A percentile compares a stretch with the other conserved stretches of the same genome.
phyloP scores from a whole-genome alignment of 352 stramenopile species.

The Phytophthora pini region DNA sequence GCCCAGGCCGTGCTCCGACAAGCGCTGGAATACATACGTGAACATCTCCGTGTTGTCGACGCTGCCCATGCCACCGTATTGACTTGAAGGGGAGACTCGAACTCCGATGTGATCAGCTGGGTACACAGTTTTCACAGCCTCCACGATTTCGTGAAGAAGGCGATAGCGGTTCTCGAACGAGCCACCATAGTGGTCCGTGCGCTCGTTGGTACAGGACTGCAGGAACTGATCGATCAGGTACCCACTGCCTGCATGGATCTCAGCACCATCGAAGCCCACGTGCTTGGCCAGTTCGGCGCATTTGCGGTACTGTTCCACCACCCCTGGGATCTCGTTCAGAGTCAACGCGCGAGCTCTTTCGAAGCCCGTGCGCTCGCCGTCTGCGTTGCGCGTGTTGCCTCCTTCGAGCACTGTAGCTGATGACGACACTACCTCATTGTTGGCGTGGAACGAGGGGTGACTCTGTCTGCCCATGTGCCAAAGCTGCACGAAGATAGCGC shows the following conservation, averaged over 20 bases:
- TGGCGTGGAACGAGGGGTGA: slow-evolving; percentile 62
- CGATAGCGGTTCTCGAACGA: slow-evolving; percentile 79
- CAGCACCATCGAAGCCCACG: slow-evolving; percentile 65
- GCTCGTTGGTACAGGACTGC: slow-evolving; percentile 61
- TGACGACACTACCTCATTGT: slow-evolving; percentile 57
- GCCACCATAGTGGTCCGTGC: slow-evolving; percentile 85
- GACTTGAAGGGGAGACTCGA: slow-evolving; percentile 36
- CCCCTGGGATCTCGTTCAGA: slow-evolving; percentile 37
- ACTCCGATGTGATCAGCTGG: slow-evolving; percentile 38
- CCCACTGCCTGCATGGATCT: slow-evolving; percentile 80
- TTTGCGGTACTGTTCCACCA: slow-evolving; percentile 83
- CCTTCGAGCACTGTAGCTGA: slow-evolving; percentile 26
- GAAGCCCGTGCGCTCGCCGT: slow-evolving; percentile 27
- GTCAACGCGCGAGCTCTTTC: slow-evolving; percentile 28
- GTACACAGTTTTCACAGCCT: slow-evolving; percentile 48
- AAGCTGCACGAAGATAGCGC: slow-evolving; percentile 82
- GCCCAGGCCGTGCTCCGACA: slow-evolving; percentile 30
- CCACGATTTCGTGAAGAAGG: slow-evolving; percentile 70
- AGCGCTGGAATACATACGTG: slow-evolving; percentile 40
- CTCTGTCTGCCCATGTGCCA: slow-evolving; percentile 81
- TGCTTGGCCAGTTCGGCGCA: slow-evolving; percentile 68
- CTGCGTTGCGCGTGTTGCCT: slow-evolving; percentile 35
- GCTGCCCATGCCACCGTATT: slow-evolving; percentile 40
- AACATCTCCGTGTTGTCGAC: slow-evolving; percentile 46
- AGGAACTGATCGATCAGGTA: slow-evolving; percentile 88